These are phyloP conservation scores for Coccomyxa sp. DNA, from an alignment of 139 green algal genomes.

Conservation along the genomic window DNA sequence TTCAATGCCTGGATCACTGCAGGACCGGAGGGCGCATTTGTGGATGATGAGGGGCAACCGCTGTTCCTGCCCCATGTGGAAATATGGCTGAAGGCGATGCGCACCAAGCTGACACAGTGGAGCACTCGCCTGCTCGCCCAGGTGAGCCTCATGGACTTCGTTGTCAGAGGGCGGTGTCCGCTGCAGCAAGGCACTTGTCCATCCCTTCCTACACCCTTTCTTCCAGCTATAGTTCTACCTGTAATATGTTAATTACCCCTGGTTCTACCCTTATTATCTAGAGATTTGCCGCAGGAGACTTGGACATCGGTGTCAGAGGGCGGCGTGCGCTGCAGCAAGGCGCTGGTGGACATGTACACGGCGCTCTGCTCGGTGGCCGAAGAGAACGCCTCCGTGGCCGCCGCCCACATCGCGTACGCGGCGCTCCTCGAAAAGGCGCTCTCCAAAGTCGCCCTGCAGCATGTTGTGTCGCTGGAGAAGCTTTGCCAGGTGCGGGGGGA, in stretches of 20 bases:
- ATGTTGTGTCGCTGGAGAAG: conserved; percentile 11
- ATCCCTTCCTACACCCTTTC: too few relatives aligned
- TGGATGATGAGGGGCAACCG: background rate
- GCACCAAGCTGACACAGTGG: conserved; percentile 16
- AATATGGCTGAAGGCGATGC: conserved; percentile 6
- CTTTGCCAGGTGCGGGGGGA: conserved; percentile 7
- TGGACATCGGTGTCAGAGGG: background rate
- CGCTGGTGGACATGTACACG: conserved; percentile 11
- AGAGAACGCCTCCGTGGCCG: conserved; percentile 5
- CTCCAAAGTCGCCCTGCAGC: conserved; percentile 10
- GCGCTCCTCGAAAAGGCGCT: conserved; percentile 15
- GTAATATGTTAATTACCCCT: background rate
- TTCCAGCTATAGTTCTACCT: background rate
- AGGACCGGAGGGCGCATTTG: conserved; percentile 4
- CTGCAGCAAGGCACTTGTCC: too few relatives aligned
- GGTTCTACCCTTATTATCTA: background rate
- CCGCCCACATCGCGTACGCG: conserved; percentile 6
- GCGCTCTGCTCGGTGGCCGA: conserved; percentile 3
- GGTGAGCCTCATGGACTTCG: conserved; percentile 1
- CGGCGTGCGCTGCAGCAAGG: conserved; percentile 4
- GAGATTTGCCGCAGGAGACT: background rate
- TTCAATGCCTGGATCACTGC: background rate
- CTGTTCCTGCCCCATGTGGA: conserved; percentile 12
- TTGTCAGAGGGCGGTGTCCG: background rate
- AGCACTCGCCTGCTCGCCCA: conserved; percentile 8